phyloP scores from a whole-genome alignment of 2,329 filamentous ascomycete species.

The Capronia epimyces region DNA sequence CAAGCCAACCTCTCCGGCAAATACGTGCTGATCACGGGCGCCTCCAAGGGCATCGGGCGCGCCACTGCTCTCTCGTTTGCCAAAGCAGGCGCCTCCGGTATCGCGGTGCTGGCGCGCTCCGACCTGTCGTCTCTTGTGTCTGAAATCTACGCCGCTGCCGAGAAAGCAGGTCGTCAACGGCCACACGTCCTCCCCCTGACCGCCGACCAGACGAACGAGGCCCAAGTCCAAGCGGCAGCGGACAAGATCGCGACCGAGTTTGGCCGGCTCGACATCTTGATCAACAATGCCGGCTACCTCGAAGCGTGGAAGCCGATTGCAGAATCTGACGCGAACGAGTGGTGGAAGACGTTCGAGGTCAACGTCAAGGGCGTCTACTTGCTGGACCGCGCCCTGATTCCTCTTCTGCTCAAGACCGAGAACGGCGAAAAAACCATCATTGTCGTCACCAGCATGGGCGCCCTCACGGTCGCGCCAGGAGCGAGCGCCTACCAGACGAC shows the following conservation, averaged over 20 bases:
- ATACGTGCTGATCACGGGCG: constrained; percentile 37
- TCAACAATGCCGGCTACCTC: constrained; percentile 34
- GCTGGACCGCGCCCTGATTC: constrained; percentile 26
- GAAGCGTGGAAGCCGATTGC: constrained; percentile 12
- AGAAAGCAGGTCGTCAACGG: constrained; percentile 27
- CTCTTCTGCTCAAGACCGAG: constrained; percentile 31
- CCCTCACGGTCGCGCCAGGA: constrained; percentile 32
- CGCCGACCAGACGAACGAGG: constrained; percentile 31
- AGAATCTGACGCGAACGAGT: constrained; percentile 18
- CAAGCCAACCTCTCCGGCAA: constrained; percentile 34
- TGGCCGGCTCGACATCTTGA: constrained; percentile 33
- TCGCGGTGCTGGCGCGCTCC: constrained; percentile 52
- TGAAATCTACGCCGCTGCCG: constrained; percentile 23
- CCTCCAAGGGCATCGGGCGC: constrained; percentile 34
- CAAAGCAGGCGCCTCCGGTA: constrained; percentile 37
- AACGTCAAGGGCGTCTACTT: constrained; percentile 25
- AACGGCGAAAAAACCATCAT: constrained; percentile 31
- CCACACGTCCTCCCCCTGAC: constrained; percentile 32
- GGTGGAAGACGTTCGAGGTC: constrained; percentile 24
- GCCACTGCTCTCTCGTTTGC: constrained; percentile 34
- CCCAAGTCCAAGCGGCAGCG: constrained; percentile 31
- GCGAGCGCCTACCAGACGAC: constrained; percentile 45
- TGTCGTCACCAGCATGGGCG: constrained; percentile 40
- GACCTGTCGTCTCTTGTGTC: constrained; percentile 10
- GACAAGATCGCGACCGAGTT: constrained; percentile 29